A percentile compares a stretch with the other conserved stretches of the same genome.
Evolutionary conservation across 2,329 filamentous ascomycete genomes (phyloP).

Genomic region (Alternaria gansuensis): DNA sequence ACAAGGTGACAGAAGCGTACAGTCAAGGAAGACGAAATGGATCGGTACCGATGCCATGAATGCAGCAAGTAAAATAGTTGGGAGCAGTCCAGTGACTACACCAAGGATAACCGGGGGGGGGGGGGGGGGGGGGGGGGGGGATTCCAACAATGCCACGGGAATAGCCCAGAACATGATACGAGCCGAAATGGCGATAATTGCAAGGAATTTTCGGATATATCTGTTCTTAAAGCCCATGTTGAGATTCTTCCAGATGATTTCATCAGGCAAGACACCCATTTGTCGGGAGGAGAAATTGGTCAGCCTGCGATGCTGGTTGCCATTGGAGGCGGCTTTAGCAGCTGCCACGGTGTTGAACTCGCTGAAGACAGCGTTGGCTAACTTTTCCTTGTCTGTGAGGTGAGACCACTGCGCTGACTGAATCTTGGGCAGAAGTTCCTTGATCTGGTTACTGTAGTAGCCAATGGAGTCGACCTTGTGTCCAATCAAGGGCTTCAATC

Average conservation of each 20-base stretch:
- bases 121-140: no score
- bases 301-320: slow-evolving; percentile 15
- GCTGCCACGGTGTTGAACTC: slow-evolving; percentile 84
- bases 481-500: slow-evolving; percentile 53
- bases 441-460: slow-evolving; percentile 78
- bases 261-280: slow-evolving; percentile 56
- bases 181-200: slow-evolving; percentile 51
- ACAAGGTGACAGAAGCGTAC: slow-evolving; percentile 21
- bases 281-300: slow-evolving; percentile 51
- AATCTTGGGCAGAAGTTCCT: slow-evolving; percentile 75
- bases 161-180: slow-evolving; percentile 59
- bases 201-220: slow-evolving; percentile 39
- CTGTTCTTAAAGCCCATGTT: slow-evolving; percentile 49
- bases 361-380: slow-evolving; percentile 82
- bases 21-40: slow-evolving; percentile 23
- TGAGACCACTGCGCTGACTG: slow-evolving; percentile 72
- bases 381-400: slow-evolving; percentile 70
- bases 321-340: slow-evolving; percentile 76
- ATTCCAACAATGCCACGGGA: slow-evolving; percentile 56
- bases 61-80: slow-evolving; percentile 55
- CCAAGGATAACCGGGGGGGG: slow-evolving; percentile 56
- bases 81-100: slow-evolving; percentile 58
- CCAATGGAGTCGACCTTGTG: slow-evolving; percentile 76
- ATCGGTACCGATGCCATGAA: slow-evolving; percentile 58
- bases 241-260: slow-evolving; percentile 60